phyloP scores from a whole-genome alignment of 495 filamentous ascomycete species.

The Penicillium arizonense region DNA sequence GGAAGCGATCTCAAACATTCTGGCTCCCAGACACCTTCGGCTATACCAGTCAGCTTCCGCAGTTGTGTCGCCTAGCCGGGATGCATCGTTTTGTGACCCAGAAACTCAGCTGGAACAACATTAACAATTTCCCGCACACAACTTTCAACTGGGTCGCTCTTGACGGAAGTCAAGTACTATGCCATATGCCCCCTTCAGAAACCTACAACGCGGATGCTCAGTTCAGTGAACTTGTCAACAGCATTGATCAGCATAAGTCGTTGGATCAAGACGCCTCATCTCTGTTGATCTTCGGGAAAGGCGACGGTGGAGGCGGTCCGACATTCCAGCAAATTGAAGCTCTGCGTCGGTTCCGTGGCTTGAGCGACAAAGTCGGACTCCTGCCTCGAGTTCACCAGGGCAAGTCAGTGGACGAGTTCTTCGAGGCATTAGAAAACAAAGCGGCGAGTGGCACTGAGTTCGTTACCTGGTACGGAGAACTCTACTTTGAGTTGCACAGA shows the following conservation, averaged over 20 bases:
- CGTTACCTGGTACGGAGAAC: constrained; percentile 95
- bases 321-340: constrained; percentile 93
- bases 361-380: constrained; percentile 81
- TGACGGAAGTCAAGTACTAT: constrained; percentile 93
- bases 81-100: constrained; percentile 97
- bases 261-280: constrained; percentile 87
- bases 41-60: constrained; percentile 91
- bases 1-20: constrained; percentile 83
- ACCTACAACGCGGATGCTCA: constrained; percentile 94
- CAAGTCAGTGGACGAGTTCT: constrained; percentile 91
- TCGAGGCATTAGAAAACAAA: constrained; percentile 74
- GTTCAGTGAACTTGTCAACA: constrained; percentile 86
- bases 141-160: constrained; percentile 97
- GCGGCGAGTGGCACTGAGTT: constrained; percentile 68
- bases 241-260: constrained; percentile 93
- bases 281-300: constrained; percentile 90
- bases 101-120: constrained; percentile 96
- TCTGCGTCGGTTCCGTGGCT: constrained; percentile 84
- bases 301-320: constrained; percentile 92
- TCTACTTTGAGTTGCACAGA: constrained; percentile 95
- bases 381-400: constrained; percentile 89
- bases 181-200: constrained; percentile 92
- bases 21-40: constrained; percentile 99
- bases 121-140: constrained; percentile 97
- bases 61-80: constrained; percentile 84